Conservation (phyloP, 225 moss, liverwort and hornwort genomes). For the Climacium dendroides region DNA sequence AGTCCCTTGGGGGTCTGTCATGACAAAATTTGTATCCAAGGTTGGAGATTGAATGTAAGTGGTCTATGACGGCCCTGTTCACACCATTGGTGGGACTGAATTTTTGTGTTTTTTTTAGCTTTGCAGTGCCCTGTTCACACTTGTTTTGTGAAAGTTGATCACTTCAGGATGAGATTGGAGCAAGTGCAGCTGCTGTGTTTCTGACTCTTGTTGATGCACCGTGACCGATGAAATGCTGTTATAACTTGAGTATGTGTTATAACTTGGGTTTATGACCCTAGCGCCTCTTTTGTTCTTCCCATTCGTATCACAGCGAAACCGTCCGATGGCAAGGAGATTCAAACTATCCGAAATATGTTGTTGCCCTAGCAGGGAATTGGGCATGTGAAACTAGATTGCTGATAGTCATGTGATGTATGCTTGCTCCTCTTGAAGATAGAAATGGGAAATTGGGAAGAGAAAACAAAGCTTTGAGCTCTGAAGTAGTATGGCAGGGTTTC, state of each 20-base stretch:
- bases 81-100: background rate
- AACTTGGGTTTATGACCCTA: background rate
- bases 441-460: background rate
- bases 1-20: slow-evolving; percentile 21
- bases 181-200: background rate
- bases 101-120: background rate
- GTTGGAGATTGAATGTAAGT: background rate
- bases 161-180: slow-evolving; percentile 4
- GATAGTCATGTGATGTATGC: background rate
- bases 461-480: background rate
- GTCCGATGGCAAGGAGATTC: background rate
- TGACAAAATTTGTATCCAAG: slow-evolving; percentile 2
- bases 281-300: slow-evolving; percentile 1
- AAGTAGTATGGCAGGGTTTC: background rate
- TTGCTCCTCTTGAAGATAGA: background rate
- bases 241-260: background rate
- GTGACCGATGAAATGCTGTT: background rate
- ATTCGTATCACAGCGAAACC: slow-evolving; percentile 13
- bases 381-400: background rate
- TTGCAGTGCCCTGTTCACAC: background rate
- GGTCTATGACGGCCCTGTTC: background rate
- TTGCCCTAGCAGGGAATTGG: background rate
- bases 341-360: background rate
- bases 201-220: background rate
- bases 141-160: background rate